phyloP scores from a whole-genome alignment of 2,329 filamentous ascomycete genomes.

The Sclerotinia nivalis region DNA sequence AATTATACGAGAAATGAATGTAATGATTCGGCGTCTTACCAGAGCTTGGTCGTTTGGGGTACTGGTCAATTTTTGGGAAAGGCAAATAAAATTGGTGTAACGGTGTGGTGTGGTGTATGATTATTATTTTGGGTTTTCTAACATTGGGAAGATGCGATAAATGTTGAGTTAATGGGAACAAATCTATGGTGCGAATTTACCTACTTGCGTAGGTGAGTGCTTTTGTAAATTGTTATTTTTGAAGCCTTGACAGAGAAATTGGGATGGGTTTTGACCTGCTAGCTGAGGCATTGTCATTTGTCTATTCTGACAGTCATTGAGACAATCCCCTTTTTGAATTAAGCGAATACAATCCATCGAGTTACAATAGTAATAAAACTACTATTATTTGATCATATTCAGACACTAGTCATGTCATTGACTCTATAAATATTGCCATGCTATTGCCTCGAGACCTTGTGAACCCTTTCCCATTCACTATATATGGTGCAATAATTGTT shows the following conservation, averaged over 20 bases:
- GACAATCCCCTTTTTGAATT: neutral
- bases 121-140: neutral
- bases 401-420: neutral
- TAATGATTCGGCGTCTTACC: constrained; percentile 19
- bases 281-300: neutral
- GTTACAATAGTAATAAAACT: neutral
- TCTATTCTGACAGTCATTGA: neutral
- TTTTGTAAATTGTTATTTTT: neutral
- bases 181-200: neutral
- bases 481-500: neutral
- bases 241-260: neutral
- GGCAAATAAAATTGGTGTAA: constrained; percentile 10
- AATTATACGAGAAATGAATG: constrained; percentile 20
- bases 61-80: neutral
- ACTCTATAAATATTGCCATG: neutral
- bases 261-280: neutral
- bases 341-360: neutral
- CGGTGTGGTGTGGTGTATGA: constrained; percentile 15
- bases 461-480: constrained; percentile 2
- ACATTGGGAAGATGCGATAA: constrained; percentile 10
- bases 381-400: neutral
- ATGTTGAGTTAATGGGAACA: constrained; percentile 13
- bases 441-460: no score
- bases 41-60: constrained; percentile 22
- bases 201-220: neutral